A percentile compares a stretch with the other conserved stretches of the same genome.
Conservation (phyloP, 2,329 filamentous ascomycete genomes). For the Clarireedia homoeocarpa region DNA sequence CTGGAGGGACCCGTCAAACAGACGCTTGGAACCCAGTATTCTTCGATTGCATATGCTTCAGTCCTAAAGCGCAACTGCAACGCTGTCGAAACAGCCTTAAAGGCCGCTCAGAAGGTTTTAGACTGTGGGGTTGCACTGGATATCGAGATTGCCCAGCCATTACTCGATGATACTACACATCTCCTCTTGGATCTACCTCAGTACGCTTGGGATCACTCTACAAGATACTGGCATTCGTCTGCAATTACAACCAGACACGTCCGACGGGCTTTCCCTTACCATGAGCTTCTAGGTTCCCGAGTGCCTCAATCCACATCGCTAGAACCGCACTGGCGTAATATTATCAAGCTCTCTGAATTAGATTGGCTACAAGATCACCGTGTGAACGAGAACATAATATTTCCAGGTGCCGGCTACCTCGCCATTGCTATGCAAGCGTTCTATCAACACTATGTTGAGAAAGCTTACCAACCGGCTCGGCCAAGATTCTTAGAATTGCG, state of each 20-base stretch:
- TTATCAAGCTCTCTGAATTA: background rate
- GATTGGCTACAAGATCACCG: constrained; percentile 35
- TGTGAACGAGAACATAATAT: constrained; percentile 33
- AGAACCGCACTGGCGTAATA: background rate
- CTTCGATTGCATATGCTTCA: constrained; percentile 26
- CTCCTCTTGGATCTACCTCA: constrained; percentile 34
- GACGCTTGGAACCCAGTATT: constrained; percentile 28
- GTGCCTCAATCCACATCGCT: background rate
- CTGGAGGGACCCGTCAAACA: constrained; percentile 17
- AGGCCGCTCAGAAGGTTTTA: constrained; percentile 10
- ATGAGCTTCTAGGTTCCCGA: background rate
- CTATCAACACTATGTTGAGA: background rate
- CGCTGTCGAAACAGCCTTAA: constrained; percentile 9
- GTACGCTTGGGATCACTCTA: constrained; percentile 47
- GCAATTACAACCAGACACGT: constrained; percentile 36
- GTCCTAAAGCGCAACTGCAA: constrained; percentile 7
- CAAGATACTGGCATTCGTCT: constrained; percentile 45
- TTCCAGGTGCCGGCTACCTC: constrained; percentile 26
- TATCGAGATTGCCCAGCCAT: constrained; percentile 40
- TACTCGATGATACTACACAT: constrained; percentile 21
- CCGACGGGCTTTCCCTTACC: background rate
- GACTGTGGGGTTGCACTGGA: constrained; percentile 28
- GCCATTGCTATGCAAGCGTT: constrained; percentile 28
- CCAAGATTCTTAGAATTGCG: too few species aligned
- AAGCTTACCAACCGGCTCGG: background rate